Base-by-base conservation (phyloP, 225 moss, liverwort and hornwort species). In the Pseudisothecium myosuroides region DNA sequence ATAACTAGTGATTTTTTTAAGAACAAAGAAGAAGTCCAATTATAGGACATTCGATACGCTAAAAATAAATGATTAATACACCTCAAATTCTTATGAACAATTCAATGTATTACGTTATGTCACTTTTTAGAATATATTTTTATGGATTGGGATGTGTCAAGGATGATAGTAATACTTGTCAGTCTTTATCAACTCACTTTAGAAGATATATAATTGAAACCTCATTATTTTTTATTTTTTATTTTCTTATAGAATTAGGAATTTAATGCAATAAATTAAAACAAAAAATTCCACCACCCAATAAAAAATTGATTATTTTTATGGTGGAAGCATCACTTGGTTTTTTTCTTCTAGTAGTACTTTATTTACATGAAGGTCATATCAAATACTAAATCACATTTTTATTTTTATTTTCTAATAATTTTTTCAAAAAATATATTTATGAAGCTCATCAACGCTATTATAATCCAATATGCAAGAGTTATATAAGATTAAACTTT, bases 241-340 rank as follows among this genome's bases (percentile, higher is more conserved):
- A 7, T 21, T 43, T 11, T 43, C 1, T 16, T 15, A 3, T 8
- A 1, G 4, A 8, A 43, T 43, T 43, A 4, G 4, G 1, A 43
- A 27, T 43, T 9, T 15, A 26, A 43, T 4, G 72, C 1, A 43
- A 27, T 43, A 43, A 5, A 3, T 43, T 43, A 14, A 41, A 26
- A 9, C 4, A 24, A 26, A 15, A 8, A 27, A 16, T 9, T 27
- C 14, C 2, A 5, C 9, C 27, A 9, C 4, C 4, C 27, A 27
- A 43, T 41, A 72, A 72, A 5, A 72, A 72, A 27, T 43, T 27
- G 5, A 27, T 43, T 43, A 72, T 43, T 14, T 72, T 72, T 28
- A 43, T 43, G 16, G 27, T 43, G 4, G 9, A 72, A 16, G 16
- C 3, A 16, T 43, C 27, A 27, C 27, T 41, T 26, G 20, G n/a